Evolutionary conservation across 192 early-diverging fungal species (phyloP).

Genomic region (Chytriomyces hyalinus): DNA sequence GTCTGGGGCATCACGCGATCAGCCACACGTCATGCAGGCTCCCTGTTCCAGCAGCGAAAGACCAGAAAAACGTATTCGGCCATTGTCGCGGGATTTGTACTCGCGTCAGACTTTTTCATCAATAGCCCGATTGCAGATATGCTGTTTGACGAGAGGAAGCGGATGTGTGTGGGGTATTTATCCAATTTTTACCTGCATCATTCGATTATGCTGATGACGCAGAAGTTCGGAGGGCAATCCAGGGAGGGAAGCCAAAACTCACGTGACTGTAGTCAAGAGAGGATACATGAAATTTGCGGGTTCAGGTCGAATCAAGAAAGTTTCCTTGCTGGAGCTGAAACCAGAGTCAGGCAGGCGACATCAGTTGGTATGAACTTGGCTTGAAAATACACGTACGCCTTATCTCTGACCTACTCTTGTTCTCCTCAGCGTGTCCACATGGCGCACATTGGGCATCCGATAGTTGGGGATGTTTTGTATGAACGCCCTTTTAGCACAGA

Average conservation of each 20-base stretch:
- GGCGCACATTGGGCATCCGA: slow-evolving; percentile 37
- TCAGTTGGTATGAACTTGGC: slow-evolving; percentile 25
- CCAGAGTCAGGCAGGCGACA: slow-evolving; percentile 41
- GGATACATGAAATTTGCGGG: slow-evolving; percentile 9
- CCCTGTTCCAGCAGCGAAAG: slow-evolving; percentile 27
- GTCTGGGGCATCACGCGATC: slow-evolving; percentile 35
- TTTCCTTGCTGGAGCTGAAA: slow-evolving; percentile 30
- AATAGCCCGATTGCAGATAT: slow-evolving; percentile 13
- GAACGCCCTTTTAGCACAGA: slow-evolving; percentile 37
- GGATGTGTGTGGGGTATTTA: slow-evolving; percentile 34
- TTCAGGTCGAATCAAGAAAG: slow-evolving; percentile 21
- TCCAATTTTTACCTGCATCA: background rate
- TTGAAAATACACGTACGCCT: background rate
- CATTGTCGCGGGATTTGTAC: slow-evolving; percentile 33
- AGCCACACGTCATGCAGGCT: slow-evolving; percentile 26
- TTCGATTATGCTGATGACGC: background rate
- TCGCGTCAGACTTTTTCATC: background rate
- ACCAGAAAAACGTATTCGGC: slow-evolving; percentile 40
- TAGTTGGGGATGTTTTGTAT: slow-evolving; percentile 42
- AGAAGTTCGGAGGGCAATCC: slow-evolving; percentile 26
- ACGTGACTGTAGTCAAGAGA: background rate
- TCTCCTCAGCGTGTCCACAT: slow-evolving; percentile 35
- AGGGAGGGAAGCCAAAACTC: slow-evolving; percentile 32
- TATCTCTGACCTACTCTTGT: background rate
- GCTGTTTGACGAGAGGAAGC: slow-evolving; percentile 1